Base-by-base conservation (phyloP, 768 basidiomycete genomes). In the Panus rudis region DNA sequence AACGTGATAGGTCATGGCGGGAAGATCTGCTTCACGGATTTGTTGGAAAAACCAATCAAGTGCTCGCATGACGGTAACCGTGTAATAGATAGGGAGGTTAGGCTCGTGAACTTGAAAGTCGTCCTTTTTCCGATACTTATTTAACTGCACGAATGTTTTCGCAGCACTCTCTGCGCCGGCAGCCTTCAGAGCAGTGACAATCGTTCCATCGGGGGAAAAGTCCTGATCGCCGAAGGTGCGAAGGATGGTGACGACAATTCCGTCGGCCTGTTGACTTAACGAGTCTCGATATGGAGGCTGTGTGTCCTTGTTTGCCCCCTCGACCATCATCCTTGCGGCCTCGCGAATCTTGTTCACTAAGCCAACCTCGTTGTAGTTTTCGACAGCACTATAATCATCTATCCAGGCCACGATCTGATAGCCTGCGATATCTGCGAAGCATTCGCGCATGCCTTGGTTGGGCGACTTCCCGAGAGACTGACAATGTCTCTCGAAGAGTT, bases 1-100 rank as follows among this genome's bases (percentile, higher is more conserved):
- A 42, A 88, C 73, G 47, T 92, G 89, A 58, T 88, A 92, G 4
- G 80, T 78, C 38, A 78, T 78, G 10, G 83, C 75, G n/a, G 65
- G 63, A 20, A 62, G 63, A 31, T 75, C 65, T 16, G 71, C 68
- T 12, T 64, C 59, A 3, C 68, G 59, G 5, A 70, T 59, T 16
- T 64, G 63, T 8, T 55, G 55, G 17, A 61, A 63, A 43, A 90
- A 69, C 83, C 86, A 90, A 4, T 63, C 52, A 42, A 92, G 54
- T 7, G 81, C 72, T 11, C 60, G 64, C 13, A 88, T 58, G 45
- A 87, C 59, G 14, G 68, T 67, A 5, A 52, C 45, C 1, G 81
- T 68, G 13, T 64, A 53, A 45, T 74, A 81, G 3, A 69, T 65
- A 2, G 89, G 88, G 25, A 81, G 62, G 51, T 84, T 86, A n/a